Percentiles rank a stretch among this genome's conserved stretches.
Conservation (phyloP, 495 filamentous ascomycete genomes). For the Neurospora sp. region DNA sequence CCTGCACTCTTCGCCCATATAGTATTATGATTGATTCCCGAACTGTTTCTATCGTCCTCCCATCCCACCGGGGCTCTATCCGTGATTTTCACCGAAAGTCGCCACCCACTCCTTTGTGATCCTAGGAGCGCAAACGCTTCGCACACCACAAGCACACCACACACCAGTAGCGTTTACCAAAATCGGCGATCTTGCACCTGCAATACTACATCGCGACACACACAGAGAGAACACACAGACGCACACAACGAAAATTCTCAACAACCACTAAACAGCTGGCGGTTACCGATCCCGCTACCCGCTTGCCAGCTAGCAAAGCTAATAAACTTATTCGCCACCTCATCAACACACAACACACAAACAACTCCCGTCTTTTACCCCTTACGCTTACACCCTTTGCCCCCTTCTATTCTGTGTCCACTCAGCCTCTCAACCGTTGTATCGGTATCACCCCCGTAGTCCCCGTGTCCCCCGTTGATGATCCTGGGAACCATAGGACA, state of each 20-base stretch:
- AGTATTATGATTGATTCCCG: neutral
- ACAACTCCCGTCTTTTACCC: neutral
- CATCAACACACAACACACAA: neutral
- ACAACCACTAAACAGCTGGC: neutral
- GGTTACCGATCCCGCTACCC: neutral
- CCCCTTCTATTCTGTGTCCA: neutral
- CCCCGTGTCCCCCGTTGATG: too few relatives aligned
- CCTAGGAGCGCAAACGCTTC: neutral
- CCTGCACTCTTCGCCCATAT: neutral
- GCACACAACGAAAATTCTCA: neutral
- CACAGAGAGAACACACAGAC: neutral
- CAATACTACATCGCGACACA: neutral
- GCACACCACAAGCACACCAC: neutral
- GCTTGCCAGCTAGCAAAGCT: neutral
- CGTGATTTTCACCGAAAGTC: neutral
- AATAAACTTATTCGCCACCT: neutral
- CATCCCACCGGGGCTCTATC: neutral
- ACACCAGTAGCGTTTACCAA: neutral
- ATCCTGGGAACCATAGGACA: neutral
- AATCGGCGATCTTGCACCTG: neutral
- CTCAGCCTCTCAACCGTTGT: neutral
- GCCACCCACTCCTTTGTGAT: neutral
- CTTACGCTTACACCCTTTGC: neutral
- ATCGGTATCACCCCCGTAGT: neutral
- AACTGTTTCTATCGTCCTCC: neutral